Evolutionary conservation across 805 yeast genomes (phyloP).

Genomic region (Candida jianshihensis): DNA sequence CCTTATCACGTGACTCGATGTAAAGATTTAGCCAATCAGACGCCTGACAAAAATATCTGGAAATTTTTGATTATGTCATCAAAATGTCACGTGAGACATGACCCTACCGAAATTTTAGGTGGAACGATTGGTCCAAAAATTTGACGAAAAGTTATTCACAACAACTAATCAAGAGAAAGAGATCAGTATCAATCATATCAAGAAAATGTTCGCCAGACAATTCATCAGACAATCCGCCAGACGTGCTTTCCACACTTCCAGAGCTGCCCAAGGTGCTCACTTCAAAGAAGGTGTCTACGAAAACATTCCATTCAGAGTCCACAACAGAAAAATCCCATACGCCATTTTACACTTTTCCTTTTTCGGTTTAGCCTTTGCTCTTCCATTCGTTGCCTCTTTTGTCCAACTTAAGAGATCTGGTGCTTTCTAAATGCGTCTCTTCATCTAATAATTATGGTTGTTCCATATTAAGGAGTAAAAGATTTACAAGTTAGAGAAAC

Average conservation of each 20-base stretch:
- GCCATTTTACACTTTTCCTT: conserved; percentile 76
- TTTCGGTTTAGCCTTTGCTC: conserved; percentile 60
- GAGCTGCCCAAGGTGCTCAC: conserved; percentile 37
- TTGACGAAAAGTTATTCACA: not conserved
- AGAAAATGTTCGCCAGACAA: conserved; percentile 27
- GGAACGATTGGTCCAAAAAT: not conserved
- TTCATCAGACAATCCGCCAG: conserved; percentile 23
- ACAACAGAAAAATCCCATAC: conserved; percentile 87
- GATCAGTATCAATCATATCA: not conserved
- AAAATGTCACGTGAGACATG: too few relatives aligned
- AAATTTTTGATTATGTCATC: too few relatives aligned
- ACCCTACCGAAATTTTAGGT: not conserved
- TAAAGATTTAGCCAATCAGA: not conserved
- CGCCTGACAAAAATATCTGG: too few relatives aligned
- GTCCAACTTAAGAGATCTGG: conserved; percentile 90
- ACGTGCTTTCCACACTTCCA: conserved; percentile 51
- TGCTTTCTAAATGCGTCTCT: conserved; percentile 26
- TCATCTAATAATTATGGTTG: too few relatives aligned
- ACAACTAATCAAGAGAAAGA: not conserved
- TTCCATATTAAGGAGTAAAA: too few relatives aligned
- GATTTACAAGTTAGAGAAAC: not conserved
- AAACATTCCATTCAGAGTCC: conserved; percentile 91
- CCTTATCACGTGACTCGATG: not conserved
- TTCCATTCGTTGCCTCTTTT: conserved; percentile 73
- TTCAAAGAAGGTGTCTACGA: conserved; percentile 81